Percentiles rank a stretch among this genome's conserved stretches.
These are phyloP conservation scores for Penicillium argentinense DNA, from an alignment of 495 filamentous ascomycete species.

Conservation along the genomic window DNA sequence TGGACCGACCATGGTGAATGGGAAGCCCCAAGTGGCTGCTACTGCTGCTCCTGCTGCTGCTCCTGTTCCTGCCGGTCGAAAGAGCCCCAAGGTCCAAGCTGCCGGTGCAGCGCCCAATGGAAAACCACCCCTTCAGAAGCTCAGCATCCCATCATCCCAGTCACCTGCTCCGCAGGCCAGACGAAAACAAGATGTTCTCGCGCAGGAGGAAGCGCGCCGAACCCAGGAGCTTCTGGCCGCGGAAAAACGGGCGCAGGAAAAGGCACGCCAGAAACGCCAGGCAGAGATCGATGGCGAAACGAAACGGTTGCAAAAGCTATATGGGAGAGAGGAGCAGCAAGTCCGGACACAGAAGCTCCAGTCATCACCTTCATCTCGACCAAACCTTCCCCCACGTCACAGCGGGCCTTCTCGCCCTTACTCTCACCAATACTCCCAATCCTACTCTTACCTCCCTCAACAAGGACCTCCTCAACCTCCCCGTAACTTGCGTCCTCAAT, in stretches of 20 bases:
- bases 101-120: constrained; percentile 1
- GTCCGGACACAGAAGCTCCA: constrained; percentile 31
- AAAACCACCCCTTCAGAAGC: constrained; percentile 7
- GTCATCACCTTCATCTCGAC: constrained; percentile 26
- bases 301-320: constrained; percentile 70
- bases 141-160: constrained; percentile 13
- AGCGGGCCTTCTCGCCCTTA: constrained; percentile 16
- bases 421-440: constrained; percentile 18
- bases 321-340: constrained; percentile 57
- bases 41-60: too few species aligned
- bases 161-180: constrained; percentile 21
- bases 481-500: constrained; percentile 11
- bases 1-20: constrained; percentile 4
- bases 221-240: constrained; percentile 76
- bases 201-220: constrained; percentile 64
- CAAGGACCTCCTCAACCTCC: constrained; percentile 11
- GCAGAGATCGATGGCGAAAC: constrained; percentile 83
- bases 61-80: constrained; percentile 3
- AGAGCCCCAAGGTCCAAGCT: constrained; percentile 10
- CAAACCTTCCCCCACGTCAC: constrained; percentile 21
- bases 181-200: constrained; percentile 47
- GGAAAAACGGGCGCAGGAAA: constrained; percentile 54
- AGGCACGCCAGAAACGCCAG: constrained; percentile 61
- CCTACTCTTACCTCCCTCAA: constrained; percentile 7
- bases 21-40: not conserved